Conservation (phyloP, 2,329 filamentous ascomycete genomes). For the Fusarium sp. region DNA sequence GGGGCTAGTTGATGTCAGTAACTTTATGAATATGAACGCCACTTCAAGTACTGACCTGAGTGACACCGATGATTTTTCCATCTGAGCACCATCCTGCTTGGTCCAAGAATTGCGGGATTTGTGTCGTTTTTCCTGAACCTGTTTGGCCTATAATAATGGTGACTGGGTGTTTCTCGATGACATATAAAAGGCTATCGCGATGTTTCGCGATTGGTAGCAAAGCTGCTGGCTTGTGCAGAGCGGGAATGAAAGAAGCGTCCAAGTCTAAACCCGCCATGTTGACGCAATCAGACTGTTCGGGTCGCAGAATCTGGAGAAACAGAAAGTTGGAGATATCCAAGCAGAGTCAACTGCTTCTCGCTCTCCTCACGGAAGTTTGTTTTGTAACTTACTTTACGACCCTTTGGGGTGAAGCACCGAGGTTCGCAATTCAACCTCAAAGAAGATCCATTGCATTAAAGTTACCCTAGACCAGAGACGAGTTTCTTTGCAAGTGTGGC, state of each 20-base stretch:
- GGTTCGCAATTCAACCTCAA: conserved; percentile 1
- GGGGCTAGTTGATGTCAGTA: conserved; percentile 68
- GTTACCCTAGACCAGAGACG: conserved; percentile 33
- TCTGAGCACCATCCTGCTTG: conserved; percentile 88
- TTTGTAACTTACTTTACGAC: background rate
- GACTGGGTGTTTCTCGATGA: conserved; percentile 85
- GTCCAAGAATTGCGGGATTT: conserved; percentile 91
- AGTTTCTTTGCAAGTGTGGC: background rate
- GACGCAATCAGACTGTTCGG: background rate
- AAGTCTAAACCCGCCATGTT: conserved; percentile 69
- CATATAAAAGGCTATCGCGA: conserved; percentile 81
- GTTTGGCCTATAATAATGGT: conserved; percentile 94
- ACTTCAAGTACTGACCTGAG: conserved; percentile 73
- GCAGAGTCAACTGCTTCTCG: background rate
- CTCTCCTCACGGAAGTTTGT: background rate
- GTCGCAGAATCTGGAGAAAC: too few relatives aligned
- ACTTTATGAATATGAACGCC: conserved; percentile 12
- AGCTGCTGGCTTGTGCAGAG: conserved; percentile 85
- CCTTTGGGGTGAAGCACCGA: background rate
- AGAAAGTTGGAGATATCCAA: background rate
- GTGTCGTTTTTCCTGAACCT: conserved; percentile 94
- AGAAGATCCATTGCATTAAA: background rate
- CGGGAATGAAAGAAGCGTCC: conserved; percentile 75
- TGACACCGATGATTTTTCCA: conserved; percentile 86
- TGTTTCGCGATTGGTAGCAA: conserved; percentile 90